Base-by-base conservation (phyloP, 1,139 yeast genomes). In the Taphrina confusa region DNA sequence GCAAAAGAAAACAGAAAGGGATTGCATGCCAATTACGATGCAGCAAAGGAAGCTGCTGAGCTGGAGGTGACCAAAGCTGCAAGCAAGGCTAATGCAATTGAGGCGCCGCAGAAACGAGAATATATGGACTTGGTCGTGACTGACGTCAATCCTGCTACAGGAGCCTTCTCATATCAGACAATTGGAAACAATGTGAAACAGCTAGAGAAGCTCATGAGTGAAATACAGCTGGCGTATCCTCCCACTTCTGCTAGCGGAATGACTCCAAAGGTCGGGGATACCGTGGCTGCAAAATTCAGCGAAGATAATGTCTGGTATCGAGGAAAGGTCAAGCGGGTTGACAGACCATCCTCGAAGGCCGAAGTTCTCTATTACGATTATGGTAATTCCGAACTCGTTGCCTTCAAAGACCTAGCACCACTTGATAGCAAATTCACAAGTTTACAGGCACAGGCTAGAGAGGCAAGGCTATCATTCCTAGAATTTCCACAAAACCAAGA, bases 71-170 rank as follows among this genome's bases (percentile, higher is more conserved):
- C 74, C 8, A 72, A 68, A 23, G 68, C 71, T 9, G 70, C 73
- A 9, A 68, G 68, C 33, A 61, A 65, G 9, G 39, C 16, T 18
- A 37, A 27, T 20, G 39, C 25, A 14, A 50, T 70, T 31, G 66
- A 68, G 52, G 57, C 64, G 8, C 46, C 62, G 8, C 30, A 54
- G 1, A 62, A 59, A 49, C 74, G 70, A 46, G 75, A 78, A 63
- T 85, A 84, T 71, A 75, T 80, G 66, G 91, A 87, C 68, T 78
- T 84, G 52, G 81, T 80, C 65, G 79, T 86, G 16, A 80, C 85
- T 8, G 83, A 80, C 65, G 76, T 85, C 50, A 58, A 68, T 66
- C 63, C 65, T 68, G 51, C 63, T 60, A 22, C 25, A 3, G 60
- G 65, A 63, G 36, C 66, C 28, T 65, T 66, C 33, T 50, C 57